Evolutionary conservation across 2,329 filamentous ascomycete species (phyloP), one percentile per base, ranked within the genome.

Genomic region (Aureobasidium sp.): DNA sequence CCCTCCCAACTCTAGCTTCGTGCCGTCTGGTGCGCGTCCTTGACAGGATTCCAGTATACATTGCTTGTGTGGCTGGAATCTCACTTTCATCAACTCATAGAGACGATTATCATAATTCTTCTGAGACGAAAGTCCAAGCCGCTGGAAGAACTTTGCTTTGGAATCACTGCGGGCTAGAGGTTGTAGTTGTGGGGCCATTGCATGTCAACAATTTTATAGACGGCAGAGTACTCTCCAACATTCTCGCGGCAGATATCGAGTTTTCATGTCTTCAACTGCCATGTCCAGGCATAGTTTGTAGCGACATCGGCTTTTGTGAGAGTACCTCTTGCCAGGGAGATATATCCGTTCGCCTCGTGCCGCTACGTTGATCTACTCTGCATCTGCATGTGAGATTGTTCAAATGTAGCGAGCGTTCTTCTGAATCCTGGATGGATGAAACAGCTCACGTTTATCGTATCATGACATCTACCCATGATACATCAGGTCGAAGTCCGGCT

Each of bases 61-160:
- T 60, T 62, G 8, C 56, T 52, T 17, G 40, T 33, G 40, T 48
- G 54, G 17, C 47, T 48, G 53, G 15, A 7, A n/a, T n/a, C 64
- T 19, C 66, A 80, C 78, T 68, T 78, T 76, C 70, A 80, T 76
- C 67, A 76, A 65, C 22, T 70, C 74, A 63, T 80, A 77, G 14
- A 77, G 65, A 17, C 69, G 63, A 40, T 69, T 71, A 62, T 75
- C 69, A 22, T 66, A 65, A 56, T 70, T 69, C 62, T 73, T 70
- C 29, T 71, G 66, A 48, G 77, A 75, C 33, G 71, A 72, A 47
- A 79, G 67, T 1, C 75, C 74, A 14, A 80, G 70, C 42, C 75
- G 69, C 58, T 72, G 67, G 63, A 78, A 77, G 58, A 80, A 73
- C 35, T 72, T 72, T 19, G 70, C 68, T 69, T 79, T 79, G 53